Conservation (phyloP, 176 grass and related monocot species). For the Lolium multiflorum region DNA sequence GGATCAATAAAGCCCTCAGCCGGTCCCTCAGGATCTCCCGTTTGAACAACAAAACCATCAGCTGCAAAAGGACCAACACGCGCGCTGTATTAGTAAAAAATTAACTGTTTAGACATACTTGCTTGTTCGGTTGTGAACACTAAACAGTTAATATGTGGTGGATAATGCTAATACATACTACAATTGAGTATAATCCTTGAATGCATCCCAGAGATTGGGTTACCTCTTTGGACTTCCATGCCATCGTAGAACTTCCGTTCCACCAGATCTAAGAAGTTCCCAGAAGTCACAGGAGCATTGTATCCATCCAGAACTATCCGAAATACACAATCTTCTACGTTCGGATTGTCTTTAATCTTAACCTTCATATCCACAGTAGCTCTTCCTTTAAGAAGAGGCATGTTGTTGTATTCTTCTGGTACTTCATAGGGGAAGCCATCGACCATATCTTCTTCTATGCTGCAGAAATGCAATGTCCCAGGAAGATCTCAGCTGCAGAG, state of each 20-base stretch:
- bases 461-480: conserved; percentile 98
- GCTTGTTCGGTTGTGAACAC: conserved; percentile 6
- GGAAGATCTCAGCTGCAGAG: conserved; percentile 99
- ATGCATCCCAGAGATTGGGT: conserved; percentile 6
- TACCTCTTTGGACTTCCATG: conserved; percentile 99
- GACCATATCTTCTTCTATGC: conserved; percentile 99
- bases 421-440: conserved; percentile 93
- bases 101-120: conserved; percentile 35
- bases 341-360: conserved; percentile 97
- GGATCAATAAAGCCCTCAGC: conserved; percentile 97
- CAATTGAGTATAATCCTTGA: not conserved
- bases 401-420: conserved; percentile 83
- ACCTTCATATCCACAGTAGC: conserved; percentile 97
- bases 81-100: not conserved
- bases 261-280: conserved; percentile 94
- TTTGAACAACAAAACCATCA: conserved; percentile 99
- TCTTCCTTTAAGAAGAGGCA: conserved; percentile 98
- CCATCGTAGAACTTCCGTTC: conserved; percentile 96
- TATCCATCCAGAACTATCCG: conserved; percentile 95
- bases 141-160: conserved; percentile 13
- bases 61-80: conserved; percentile 63
- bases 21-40: conserved; percentile 89
- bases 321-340: conserved; percentile 84
- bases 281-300: conserved; percentile 90
- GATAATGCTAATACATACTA: conserved; percentile 24